These are phyloP conservation scores for Sphaerulina populicola DNA, from an alignment of 2,329 filamentous ascomycete species.

Conservation along the genomic window DNA sequence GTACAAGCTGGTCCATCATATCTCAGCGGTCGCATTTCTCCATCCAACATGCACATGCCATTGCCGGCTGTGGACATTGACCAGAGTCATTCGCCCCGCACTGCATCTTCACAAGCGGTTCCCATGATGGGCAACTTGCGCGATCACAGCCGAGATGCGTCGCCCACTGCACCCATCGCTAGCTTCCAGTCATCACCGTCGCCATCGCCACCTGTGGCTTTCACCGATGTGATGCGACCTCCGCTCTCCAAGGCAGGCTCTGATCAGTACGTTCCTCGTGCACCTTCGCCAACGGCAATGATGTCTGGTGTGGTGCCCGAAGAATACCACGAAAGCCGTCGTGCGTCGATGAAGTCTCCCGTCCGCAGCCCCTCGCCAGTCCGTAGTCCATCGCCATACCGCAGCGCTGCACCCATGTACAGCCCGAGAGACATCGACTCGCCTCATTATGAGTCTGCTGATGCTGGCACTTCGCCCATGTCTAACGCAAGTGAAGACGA, in stretches of 20 bases:
- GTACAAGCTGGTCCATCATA: slow-evolving; percentile 1
- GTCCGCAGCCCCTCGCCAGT: slow-evolving; percentile 4
- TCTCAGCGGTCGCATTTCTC: not conserved
- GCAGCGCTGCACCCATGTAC: slow-evolving; percentile 3
- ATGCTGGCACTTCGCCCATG: slow-evolving; percentile 9
- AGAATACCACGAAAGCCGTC: slow-evolving; percentile 2
- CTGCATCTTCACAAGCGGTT: slow-evolving; percentile 13
- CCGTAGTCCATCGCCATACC: slow-evolving; percentile 1
- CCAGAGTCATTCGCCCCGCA: slow-evolving; percentile 5
- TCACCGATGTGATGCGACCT: slow-evolving; percentile 4
- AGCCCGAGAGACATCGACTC: slow-evolving; percentile 2
- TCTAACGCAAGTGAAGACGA: slow-evolving; percentile 5
- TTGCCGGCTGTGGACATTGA: slow-evolving; percentile 11
- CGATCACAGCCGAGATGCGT: not conserved
- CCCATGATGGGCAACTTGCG: slow-evolving; percentile 4
- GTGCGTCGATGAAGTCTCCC: slow-evolving; percentile 3
- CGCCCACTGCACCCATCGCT: slow-evolving; percentile 6
- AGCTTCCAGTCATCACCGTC: slow-evolving; percentile 3
- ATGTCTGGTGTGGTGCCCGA: slow-evolving; percentile 14
- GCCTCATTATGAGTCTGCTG: slow-evolving; percentile 4
- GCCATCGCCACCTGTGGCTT: not conserved
- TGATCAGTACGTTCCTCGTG: slow-evolving; percentile 6
- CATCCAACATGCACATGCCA: slow-evolving; percentile 7
- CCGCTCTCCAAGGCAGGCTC: slow-evolving; percentile 8
- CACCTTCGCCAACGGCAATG: slow-evolving; percentile 10